phyloP scores from a whole-genome alignment of 768 basidiomycete species.

The Auricularia sp. region DNA sequence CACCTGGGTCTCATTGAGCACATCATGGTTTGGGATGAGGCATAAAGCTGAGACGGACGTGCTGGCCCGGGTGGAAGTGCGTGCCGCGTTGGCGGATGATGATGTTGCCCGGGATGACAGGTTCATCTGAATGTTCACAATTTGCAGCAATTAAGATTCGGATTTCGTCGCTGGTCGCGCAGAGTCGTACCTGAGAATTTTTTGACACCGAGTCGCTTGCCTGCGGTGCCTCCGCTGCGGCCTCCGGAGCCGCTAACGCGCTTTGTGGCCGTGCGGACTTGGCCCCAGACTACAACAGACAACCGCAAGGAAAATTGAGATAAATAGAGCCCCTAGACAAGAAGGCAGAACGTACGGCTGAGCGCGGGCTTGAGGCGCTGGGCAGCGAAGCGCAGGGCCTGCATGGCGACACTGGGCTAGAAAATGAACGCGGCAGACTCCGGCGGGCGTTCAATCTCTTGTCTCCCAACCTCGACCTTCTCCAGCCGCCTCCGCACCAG shows the following conservation, averaged over 20 bases:
- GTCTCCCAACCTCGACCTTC: background rate
- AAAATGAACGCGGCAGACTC: background rate
- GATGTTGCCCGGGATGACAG: conserved; percentile 90
- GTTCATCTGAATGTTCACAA: conserved; percentile 51
- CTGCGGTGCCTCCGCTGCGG: conserved; percentile 88
- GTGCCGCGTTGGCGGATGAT: conserved; percentile 92
- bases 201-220: conserved; percentile 89
- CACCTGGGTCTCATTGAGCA: conserved; percentile 41
- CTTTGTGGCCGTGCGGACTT: conserved; percentile 91
- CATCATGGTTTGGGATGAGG: conserved; percentile 4
- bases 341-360: background rate
- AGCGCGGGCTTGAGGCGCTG: background rate
- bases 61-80: conserved; percentile 86
- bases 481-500: background rate
- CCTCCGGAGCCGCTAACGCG: conserved; percentile 89
- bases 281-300: conserved; percentile 34
- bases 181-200: conserved; percentile 74
- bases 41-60: conserved; percentile 43
- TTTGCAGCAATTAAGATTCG: background rate
- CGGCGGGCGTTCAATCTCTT: background rate
- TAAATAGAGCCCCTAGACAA: background rate
- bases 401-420: background rate
- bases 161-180: too few species aligned
- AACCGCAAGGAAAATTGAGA: conserved; percentile 16
- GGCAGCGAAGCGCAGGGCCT: background rate